These are phyloP conservation scores for Tylopilus rubrobrunneus DNA, from an alignment of 768 basidiomycete genomes.

Conservation along the genomic window DNA sequence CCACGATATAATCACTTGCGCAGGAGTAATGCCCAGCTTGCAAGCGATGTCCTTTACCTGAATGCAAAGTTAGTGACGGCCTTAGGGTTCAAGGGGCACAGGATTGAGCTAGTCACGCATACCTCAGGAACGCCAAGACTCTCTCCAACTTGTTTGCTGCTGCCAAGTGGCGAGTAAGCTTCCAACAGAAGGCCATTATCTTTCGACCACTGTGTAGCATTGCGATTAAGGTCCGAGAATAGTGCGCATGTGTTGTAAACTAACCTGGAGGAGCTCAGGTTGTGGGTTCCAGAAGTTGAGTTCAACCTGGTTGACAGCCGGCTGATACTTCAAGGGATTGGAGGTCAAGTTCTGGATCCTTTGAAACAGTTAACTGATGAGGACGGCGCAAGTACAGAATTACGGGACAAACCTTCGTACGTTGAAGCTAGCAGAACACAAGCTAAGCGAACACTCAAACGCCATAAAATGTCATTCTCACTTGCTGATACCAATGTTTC, in stretches of 20 bases:
- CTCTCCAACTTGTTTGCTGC: conserved; percentile 52
- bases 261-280: conserved; percentile 64
- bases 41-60: conserved; percentile 56
- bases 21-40: conserved; percentile 66
- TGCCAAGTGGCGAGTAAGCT: conserved; percentile 76
- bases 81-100: no score
- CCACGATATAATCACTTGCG: conserved; percentile 74
- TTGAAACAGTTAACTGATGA: not conserved
- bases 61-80: no score
- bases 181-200: conserved; percentile 62
- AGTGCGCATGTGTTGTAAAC: conserved; percentile 1
- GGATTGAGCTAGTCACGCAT: not conserved
- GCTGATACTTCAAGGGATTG: conserved; percentile 54
- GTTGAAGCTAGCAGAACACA: conserved; percentile 46
- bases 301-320: conserved; percentile 78
- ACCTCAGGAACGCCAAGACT: conserved; percentile 59
- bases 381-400: not conserved
- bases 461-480: conserved; percentile 24
- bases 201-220: conserved; percentile 55
- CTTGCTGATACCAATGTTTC: conserved; percentile 86
- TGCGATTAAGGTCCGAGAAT: not conserved
- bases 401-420: conserved; percentile 38
- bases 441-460: not conserved
- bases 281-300: conserved; percentile 77
- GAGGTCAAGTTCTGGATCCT: conserved; percentile 61